A percentile compares a stretch with the other conserved stretches of the same genome.
Conservation (phyloP, 345 rosid genomes). For the Carallia brachiata region DNA sequence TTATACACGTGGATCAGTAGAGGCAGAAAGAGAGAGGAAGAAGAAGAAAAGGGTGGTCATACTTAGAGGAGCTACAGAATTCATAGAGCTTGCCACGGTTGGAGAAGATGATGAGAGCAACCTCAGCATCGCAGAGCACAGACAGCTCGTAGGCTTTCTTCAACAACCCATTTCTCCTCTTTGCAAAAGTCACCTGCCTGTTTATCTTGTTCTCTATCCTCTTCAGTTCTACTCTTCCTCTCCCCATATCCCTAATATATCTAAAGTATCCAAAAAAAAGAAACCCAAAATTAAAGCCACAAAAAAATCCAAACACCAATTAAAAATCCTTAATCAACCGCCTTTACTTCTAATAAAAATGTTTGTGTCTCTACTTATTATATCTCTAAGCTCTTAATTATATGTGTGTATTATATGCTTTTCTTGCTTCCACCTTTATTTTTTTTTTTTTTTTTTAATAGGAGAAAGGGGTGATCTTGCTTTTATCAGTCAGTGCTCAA, state of each 20-base stretch:
- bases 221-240: constrained; percentile 98
- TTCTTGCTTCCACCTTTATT: constrained; percentile 7
- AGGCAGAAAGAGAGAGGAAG: not conserved
- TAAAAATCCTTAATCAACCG: constrained; percentile 6
- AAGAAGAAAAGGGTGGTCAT: constrained; percentile 17
- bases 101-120: constrained; percentile 94
- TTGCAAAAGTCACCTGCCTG: constrained; percentile 97
- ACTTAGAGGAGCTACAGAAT: constrained; percentile 84
- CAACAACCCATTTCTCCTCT: constrained; percentile 90
- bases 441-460: constrained; percentile 2
- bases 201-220: constrained; percentile 99
- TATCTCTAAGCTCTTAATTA: not conserved
- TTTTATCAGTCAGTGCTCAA: constrained; percentile 24
- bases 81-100: constrained; percentile 96
- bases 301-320: not conserved
- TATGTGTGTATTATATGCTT: constrained; percentile 9
- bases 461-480: constrained; percentile 23
- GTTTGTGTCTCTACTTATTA: not conserved
- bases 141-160: constrained; percentile 97
- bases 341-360: not conserved
- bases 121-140: constrained; percentile 93
- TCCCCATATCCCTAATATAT: constrained; percentile 53
- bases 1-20: not conserved
- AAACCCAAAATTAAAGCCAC: not conserved
- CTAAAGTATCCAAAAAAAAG: not conserved